Conservation (phyloP, 306 rosid species). For the Lablab purpureus region DNA sequence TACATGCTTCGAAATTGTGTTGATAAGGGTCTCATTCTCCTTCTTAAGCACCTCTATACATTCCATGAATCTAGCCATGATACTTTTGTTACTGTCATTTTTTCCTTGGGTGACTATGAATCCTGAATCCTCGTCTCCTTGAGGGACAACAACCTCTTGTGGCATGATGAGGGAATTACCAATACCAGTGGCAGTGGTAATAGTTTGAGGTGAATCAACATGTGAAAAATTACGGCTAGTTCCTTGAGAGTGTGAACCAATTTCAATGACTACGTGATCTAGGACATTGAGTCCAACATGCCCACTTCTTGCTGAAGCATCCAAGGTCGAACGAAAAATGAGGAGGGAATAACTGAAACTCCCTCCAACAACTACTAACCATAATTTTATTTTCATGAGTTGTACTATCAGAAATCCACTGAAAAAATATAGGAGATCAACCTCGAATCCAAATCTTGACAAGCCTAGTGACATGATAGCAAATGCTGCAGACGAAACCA, state of each 20-base stretch:
- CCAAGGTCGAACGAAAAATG: neutral
- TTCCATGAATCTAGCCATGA: neutral
- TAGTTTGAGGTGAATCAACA: neutral
- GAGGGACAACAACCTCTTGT: neutral
- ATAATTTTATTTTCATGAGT: constrained; percentile 36
- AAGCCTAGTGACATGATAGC: constrained; percentile 20
- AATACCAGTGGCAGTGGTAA: neutral
- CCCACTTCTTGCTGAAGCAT: neutral
- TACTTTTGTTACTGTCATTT: neutral
- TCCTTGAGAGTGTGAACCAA: neutral
- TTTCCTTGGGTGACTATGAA: no score
- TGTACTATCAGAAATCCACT: constrained; percentile 7
- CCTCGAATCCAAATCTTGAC: constrained; percentile 28
- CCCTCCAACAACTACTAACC: constrained; percentile 11
- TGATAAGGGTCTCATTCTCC: neutral
- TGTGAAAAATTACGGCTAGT: no score
- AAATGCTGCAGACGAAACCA: constrained; percentile 9
- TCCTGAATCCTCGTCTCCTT: neutral
- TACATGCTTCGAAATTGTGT: neutral
- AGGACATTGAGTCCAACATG: neutral
- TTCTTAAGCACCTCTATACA: neutral
- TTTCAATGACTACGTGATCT: neutral
- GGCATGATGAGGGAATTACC: neutral
- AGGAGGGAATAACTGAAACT: constrained; percentile 24
- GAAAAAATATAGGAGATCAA: constrained; percentile 37